phyloP scores from a whole-genome alignment of 768 basidiomycete species.

The Candolleomyces aberdarensis region DNA sequence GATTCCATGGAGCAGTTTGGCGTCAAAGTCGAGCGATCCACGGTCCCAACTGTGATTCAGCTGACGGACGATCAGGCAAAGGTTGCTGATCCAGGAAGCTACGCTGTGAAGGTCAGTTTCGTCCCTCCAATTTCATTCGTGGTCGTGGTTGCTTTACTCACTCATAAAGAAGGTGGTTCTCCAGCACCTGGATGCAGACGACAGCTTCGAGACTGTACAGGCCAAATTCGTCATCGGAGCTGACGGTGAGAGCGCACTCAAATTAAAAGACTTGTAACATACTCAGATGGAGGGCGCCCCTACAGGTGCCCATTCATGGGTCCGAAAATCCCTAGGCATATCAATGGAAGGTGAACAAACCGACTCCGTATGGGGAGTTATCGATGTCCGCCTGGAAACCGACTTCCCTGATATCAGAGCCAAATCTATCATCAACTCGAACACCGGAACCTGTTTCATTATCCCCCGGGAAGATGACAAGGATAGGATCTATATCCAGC shows the following conservation, averaged over 20 bases:
- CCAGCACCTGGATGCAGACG: conserved; percentile 34
- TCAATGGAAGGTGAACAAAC: conserved; percentile 76
- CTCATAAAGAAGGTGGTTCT: conserved; percentile 37
- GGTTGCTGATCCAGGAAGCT: conserved; percentile 37
- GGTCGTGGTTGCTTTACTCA: background rate
- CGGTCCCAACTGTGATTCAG: conserved; percentile 46
- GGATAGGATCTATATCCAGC: conserved; percentile 69
- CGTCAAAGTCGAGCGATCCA: conserved; percentile 48
- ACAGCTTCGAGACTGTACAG: conserved; percentile 51
- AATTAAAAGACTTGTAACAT: background rate
- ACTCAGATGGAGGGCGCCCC: too few species aligned
- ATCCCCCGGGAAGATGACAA: conserved; percentile 71
- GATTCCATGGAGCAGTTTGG: conserved; percentile 50
- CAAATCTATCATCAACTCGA: conserved; percentile 62
- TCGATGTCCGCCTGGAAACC: conserved; percentile 69
- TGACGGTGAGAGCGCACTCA: conserved; percentile 48
- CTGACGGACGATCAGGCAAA: conserved; percentile 38
- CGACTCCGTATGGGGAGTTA: conserved; percentile 81
- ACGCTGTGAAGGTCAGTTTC: conserved; percentile 32
- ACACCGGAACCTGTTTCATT: conserved; percentile 65
- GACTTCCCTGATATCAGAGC: conserved; percentile 78
- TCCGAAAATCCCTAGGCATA: conserved; percentile 63
- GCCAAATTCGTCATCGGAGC: conserved; percentile 77
- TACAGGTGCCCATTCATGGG: conserved; percentile 80
- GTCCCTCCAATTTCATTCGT: background rate